phyloP scores from a whole-genome alignment of 805 yeast species.

The Ogataea nitratoaversa region DNA sequence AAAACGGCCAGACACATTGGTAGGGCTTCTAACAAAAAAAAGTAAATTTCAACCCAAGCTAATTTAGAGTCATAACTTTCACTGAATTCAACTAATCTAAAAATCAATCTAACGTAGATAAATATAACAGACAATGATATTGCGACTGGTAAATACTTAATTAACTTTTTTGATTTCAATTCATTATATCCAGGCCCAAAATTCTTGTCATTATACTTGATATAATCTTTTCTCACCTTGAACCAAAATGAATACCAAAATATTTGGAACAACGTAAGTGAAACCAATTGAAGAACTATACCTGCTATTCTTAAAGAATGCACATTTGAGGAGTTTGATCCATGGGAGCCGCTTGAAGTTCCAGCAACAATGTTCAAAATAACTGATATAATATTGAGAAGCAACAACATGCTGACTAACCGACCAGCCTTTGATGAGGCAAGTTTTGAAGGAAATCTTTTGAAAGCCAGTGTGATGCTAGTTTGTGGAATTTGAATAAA shows the following conservation, averaged over 20 bases:
- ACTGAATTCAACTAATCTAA: constrained; percentile 64
- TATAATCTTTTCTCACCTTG: constrained; percentile 34
- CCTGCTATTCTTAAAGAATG: constrained; percentile 68
- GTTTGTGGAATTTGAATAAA: too few relatives aligned
- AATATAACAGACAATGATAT: constrained; percentile 42
- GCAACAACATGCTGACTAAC: too few relatives aligned
- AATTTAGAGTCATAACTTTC: constrained; percentile 68
- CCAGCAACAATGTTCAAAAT: constrained; percentile 72
- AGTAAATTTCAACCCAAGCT: constrained; percentile 52
- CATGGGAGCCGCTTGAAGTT: constrained; percentile 42
- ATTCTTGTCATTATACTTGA: constrained; percentile 23
- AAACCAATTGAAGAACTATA: constrained; percentile 67
- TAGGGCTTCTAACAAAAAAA: constrained; percentile 54
- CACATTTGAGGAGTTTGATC: constrained; percentile 23
- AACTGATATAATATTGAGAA: too few relatives aligned
- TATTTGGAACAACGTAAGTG: constrained; percentile 54
- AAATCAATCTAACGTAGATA: constrained; percentile 60
- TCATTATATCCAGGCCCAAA: constrained; percentile 31
- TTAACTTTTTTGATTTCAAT: constrained; percentile 29
- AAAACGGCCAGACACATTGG: constrained; percentile 48
- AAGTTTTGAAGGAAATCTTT: too few relatives aligned
- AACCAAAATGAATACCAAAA: constrained; percentile 44
- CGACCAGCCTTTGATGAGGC: too few relatives aligned
- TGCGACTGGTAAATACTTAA: constrained; percentile 41
- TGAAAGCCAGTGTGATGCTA: too few relatives aligned